Conservation (phyloP, 2,329 filamentous ascomycete species). For the Blastomyces silverae region DNA sequence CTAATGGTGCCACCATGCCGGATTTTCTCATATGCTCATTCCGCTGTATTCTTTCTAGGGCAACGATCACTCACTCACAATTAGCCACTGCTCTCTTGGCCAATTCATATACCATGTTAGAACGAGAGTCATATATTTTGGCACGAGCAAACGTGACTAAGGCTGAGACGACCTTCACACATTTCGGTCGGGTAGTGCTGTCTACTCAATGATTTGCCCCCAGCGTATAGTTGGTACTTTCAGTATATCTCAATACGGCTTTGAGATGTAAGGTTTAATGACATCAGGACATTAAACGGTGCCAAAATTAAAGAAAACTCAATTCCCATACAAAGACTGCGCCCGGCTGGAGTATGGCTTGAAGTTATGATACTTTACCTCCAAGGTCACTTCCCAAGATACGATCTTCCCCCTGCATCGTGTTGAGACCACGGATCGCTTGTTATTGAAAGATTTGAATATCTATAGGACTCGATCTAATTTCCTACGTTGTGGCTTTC, state of each 20-base stretch:
- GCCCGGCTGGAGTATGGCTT: too few species aligned
- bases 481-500: background rate
- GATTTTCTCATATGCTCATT: too few species aligned
- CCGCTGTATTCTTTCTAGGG: background rate
- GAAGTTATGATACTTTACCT: background rate
- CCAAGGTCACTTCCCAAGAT: background rate
- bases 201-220: too few species aligned
- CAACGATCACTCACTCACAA: background rate
- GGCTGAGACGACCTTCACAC: too few species aligned
- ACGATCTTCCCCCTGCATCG: background rate
- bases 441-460: background rate
- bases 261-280: too few species aligned
- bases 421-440: background rate
- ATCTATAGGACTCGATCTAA: background rate
- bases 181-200: too few species aligned
- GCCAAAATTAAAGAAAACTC: too few species aligned
- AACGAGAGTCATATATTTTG: background rate
- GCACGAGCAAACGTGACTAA: background rate
- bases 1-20: too few species aligned
- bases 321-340: too few species aligned
- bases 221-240: too few species aligned
- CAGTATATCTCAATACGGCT: too few species aligned
- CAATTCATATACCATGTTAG: background rate
- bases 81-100: background rate
- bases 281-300: too few species aligned